phyloP scores from a whole-genome alignment of 2,329 filamentous ascomycete genomes.

The Chaetomiaceae sp. region DNA sequence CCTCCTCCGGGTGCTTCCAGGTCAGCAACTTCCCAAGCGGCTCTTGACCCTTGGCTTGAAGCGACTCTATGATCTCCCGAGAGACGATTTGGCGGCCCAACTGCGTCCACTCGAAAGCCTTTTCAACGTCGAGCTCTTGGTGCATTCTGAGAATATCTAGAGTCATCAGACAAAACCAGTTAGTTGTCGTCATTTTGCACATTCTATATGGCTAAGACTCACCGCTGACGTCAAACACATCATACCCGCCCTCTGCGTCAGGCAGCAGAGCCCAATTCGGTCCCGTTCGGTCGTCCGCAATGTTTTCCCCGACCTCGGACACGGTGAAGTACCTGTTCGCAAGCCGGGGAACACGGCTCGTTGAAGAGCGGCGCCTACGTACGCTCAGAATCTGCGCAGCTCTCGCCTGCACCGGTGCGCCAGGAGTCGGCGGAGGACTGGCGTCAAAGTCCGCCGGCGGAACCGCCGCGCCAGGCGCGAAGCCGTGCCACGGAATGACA shows the following conservation, averaged over 20 bases:
- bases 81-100: background rate
- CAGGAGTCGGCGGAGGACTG: background rate
- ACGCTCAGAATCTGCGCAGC: background rate
- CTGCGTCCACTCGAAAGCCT: background rate
- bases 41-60: background rate
- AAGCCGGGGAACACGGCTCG: background rate
- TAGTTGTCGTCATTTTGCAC: background rate
- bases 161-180: background rate
- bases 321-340: conserved; percentile 4
- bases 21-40: conserved; percentile 8
- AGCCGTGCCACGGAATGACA: background rate
- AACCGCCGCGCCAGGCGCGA: background rate
- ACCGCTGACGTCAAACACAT: conserved; percentile 8
- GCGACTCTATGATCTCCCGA: background rate
- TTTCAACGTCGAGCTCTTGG: background rate
- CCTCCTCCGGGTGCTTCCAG: conserved; percentile 1
- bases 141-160: background rate
- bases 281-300: background rate
- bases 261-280: conserved; percentile 7
- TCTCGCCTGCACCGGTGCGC: background rate
- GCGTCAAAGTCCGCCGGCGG: background rate
- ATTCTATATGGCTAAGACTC: background rate
- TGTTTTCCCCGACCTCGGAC: conserved; percentile 7
- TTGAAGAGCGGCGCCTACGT: rapidly evolving
- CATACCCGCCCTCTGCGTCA: background rate